These are phyloP conservation scores for Sonneratia alba DNA, from an alignment of 345 rosid species.

Conservation along the genomic window DNA sequence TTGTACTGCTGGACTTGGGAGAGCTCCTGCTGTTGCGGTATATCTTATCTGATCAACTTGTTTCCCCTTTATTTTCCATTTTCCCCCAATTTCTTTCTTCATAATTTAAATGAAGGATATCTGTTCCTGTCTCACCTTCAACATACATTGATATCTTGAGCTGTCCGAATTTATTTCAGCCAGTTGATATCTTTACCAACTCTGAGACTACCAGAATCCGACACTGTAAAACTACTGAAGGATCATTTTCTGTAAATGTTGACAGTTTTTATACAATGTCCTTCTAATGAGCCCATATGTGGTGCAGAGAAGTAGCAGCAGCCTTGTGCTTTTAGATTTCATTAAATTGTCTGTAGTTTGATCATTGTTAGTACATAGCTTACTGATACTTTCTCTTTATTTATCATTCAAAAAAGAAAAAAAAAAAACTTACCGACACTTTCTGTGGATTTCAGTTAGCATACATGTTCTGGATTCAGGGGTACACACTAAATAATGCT, in stretches of 20 bases:
- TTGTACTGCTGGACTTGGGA: constrained; percentile 97
- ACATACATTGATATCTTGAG: neutral
- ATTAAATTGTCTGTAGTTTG: neutral
- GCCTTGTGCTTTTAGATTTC: neutral
- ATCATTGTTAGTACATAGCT: neutral
- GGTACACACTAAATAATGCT: constrained; percentile 76
- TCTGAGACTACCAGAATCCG: neutral
- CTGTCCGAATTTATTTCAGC: neutral
- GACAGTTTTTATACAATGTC: neutral
- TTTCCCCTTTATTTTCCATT: neutral
- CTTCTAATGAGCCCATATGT: neutral
- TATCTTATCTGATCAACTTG: constrained; percentile 11
- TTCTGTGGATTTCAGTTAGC: constrained; percentile 52
- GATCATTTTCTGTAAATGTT: neutral
- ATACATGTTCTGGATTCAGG: constrained; percentile 94
- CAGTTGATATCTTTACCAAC: neutral
- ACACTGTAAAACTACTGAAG: neutral
- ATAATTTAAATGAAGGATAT: neutral
- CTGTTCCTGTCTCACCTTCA: neutral
- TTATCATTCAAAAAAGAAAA: too few species aligned
- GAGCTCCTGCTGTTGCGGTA: constrained; percentile 96
- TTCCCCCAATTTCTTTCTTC: neutral
- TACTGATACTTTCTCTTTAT: neutral
- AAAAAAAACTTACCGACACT: neutral
- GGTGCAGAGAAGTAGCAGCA: neutral